These are phyloP conservation scores for Melaleuca quinquenervia DNA, from an alignment of 345 rosid species.

Conservation along the genomic window DNA sequence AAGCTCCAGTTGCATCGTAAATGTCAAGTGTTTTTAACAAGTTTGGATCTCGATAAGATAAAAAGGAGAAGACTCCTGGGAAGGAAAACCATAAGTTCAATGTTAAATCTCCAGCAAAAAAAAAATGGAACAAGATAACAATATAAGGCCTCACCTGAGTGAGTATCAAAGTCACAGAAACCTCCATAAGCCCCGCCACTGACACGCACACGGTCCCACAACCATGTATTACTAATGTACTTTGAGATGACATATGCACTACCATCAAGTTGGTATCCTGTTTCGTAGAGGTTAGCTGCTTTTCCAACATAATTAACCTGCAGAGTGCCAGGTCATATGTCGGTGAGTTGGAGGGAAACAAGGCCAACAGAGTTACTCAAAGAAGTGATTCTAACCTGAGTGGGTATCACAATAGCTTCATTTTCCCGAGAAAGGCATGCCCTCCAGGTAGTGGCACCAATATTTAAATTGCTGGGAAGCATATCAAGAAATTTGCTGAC, in stretches of 20 bases:
- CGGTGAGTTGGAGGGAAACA: background rate
- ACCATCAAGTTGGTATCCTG: conserved; percentile 75
- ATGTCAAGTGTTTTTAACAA: conserved; percentile 80
- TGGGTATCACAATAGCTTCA: conserved; percentile 92
- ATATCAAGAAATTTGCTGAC: conserved; percentile 73
- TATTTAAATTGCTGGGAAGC: conserved; percentile 58
- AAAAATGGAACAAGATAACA: background rate
- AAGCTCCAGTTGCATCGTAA: conserved; percentile 79
- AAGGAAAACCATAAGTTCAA: background rate
- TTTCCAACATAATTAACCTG: conserved; percentile 98
- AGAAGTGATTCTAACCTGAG: conserved; percentile 43
- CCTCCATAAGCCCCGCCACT: conserved; percentile 99
- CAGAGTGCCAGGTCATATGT: background rate
- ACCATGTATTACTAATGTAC: conserved; percentile 80
- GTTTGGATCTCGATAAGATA: conserved; percentile 94
- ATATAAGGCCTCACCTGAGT: conserved; percentile 47
- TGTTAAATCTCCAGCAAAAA: background rate
- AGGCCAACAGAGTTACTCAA: background rate
- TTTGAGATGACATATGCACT: conserved; percentile 93
- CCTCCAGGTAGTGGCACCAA: conserved; percentile 41
- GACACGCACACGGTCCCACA: conserved; percentile 97
- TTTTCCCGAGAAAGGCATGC: conserved; percentile 48
- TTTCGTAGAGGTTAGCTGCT: conserved; percentile 70
- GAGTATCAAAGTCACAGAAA: conserved; percentile 86
- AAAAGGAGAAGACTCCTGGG: conserved; percentile 70